Conservation (phyloP, 2,329 filamentous ascomycete species). For the Torrubiella hemipterigena region DNA sequence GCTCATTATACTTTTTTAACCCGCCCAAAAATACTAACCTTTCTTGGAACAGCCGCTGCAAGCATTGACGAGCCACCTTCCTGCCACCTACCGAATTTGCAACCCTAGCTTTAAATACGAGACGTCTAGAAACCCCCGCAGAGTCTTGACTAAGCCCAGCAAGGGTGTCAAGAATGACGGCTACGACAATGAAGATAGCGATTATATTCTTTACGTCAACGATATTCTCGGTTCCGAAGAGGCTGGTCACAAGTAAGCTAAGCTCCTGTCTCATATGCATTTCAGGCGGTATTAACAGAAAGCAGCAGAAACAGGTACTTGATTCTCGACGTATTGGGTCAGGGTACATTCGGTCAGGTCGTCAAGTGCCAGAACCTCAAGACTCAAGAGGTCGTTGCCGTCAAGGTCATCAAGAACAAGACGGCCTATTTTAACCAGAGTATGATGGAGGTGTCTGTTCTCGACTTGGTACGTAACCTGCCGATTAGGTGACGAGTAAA, state of each 20-base stretch:
- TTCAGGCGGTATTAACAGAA: constrained; percentile 2
- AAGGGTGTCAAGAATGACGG: constrained; percentile 98
- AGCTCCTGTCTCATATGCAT: constrained; percentile 7
- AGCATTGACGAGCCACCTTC: constrained; percentile 85
- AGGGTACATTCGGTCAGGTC: constrained; percentile 96
- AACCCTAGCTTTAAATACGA: constrained; percentile 98
- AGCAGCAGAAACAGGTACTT: constrained; percentile 73
- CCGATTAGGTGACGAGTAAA: constrained; percentile 2
- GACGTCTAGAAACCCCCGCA: constrained; percentile 86
- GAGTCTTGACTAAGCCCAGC: constrained; percentile 95
- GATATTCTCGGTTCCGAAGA: constrained; percentile 97
- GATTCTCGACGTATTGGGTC: constrained; percentile 90
- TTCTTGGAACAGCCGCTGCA: constrained; percentile 65
- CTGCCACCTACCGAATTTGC: constrained; percentile 94
- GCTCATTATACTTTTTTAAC: constrained; percentile 7
- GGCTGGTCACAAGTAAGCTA: constrained; percentile 83
- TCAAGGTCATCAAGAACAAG: constrained; percentile 98
- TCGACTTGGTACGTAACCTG: constrained; percentile 62
- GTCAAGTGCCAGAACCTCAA: constrained; percentile 98
- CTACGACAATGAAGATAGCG: constrained; percentile 97
- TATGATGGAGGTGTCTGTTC: constrained; percentile 99
- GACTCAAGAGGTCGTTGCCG: constrained; percentile 94
- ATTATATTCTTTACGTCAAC: constrained; percentile 98
- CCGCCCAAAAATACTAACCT: constrained; percentile 3
- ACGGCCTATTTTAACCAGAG: constrained; percentile 99